Evolutionary conservation across 345 rosid genomes (phyloP), one percentile per base, ranked within the genome.

Genomic region (Citrus sp.): DNA sequence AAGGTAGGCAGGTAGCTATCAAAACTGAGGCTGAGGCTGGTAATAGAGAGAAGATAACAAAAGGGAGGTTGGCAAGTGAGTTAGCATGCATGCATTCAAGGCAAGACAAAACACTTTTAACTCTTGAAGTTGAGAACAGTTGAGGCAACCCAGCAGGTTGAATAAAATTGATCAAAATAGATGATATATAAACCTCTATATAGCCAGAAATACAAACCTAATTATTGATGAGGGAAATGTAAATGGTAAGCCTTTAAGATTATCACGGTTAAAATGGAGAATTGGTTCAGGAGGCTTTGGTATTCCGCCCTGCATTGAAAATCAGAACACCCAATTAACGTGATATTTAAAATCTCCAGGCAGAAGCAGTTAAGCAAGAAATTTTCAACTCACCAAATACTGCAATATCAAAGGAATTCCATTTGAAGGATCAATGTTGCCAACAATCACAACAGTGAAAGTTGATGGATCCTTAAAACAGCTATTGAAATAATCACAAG

Each of bases 401-500:
- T 95, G 95, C 82, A 89, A 81, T 80, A 95, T 86, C 79, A 95
- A 80, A 85, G 98, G 97, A 80, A 92, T 78, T 40, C 97, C 91
- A 55, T 79, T 83, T 30, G 85, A 68, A 59, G 94, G 95, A 81
- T 92, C 86, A 27, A 92, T 88, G 84, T 90, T 92, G 88, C 98
- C 98, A 67, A 95, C 97, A 68, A 95, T 90, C 79, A 91, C 94
- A 30, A 93, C 90, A 35, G 98, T 92, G 80, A 93, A 93, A 75
- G 90, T 89, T 74, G 98, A 93, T 81, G 98, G 98, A 89, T 95
- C 98, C 89, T 87, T 91, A 81, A 92, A 93, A 85, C 98, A 93
- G 81, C 80, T 78, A 81, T 87, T 95, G 84, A 93, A 95, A 85
- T 92, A 95, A 70, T 93, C 95, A 46, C 98, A 95, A 55, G 97